These are phyloP conservation scores for Rosa rugosa DNA, from an alignment of 306 rosid species.

Conservation along the genomic window DNA sequence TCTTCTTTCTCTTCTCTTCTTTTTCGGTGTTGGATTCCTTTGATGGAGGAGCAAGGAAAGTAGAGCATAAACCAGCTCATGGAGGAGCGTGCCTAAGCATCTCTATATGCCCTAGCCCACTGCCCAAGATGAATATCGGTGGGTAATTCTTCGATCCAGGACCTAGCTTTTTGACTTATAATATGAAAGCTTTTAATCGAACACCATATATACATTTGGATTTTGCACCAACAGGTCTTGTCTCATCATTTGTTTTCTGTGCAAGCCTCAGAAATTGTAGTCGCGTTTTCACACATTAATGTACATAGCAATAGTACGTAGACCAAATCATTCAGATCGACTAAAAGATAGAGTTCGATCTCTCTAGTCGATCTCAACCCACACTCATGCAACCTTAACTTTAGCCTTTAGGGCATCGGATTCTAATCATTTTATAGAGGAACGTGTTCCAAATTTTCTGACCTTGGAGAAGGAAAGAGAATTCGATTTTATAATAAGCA, in stretches of 20 bases:
- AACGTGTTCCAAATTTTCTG: neutral
- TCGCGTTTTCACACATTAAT: neutral
- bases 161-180: neutral
- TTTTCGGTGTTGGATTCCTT: constrained; percentile 56
- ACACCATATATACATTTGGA: neutral
- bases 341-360: neutral
- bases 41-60: constrained; percentile 55
- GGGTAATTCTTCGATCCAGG: neutral
- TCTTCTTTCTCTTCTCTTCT: constrained; percentile 25
- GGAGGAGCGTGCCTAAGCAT: constrained; percentile 39
- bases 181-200: neutral
- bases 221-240: constrained; percentile 3
- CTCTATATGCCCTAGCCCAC: neutral
- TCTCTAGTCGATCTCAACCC: neutral
- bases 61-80: constrained; percentile 62
- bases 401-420: neutral
- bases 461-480: neutral
- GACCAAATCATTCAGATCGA: neutral
- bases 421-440: neutral
- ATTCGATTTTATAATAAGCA: neutral
- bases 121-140: constrained; percentile 11
- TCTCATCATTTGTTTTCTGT: neutral
- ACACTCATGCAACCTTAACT: neutral
- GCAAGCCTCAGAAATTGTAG: neutral
- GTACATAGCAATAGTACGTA: neutral